Base-by-base conservation (phyloP, 2,329 filamentous ascomycete species). In the Arthroderma sp. region DNA sequence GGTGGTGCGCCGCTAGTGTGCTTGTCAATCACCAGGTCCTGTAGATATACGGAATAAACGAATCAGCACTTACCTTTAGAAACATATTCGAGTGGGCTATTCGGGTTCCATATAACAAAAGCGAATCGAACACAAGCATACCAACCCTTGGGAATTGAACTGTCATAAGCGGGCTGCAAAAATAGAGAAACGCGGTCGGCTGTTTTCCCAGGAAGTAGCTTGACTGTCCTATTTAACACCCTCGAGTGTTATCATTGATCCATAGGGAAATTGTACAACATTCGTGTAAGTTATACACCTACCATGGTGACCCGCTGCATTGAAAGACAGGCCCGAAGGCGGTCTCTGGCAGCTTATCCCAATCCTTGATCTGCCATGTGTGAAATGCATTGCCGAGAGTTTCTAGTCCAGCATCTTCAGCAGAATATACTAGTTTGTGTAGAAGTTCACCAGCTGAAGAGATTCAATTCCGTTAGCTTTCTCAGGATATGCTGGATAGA, bases 161-260 rank as follows among this genome's bases (percentile, higher is more conserved):
- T 62, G 29, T 86, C 83, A 66, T 85, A 94, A 38, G 86, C 91
- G 63, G 96, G 91, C 63, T 98, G 91, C 15, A 98, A 77, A 64
- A 96, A 98, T 62, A 98, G 86, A 4, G 91, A 96, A 40, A 83
- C 86, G 58, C 86, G 83, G 53, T 96, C 89, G 45, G 53, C 94
- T 88, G 63, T 98, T 98, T 43, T 91, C 91, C 81, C 87, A 0
- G 91, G 89, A 59, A 96, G 98, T 61, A 98, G 87, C 9, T 98
- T 75, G 55, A 96, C 82, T 57, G 88, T 83, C 91, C 83, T 88
- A 52, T 40, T 37, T 36, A 38, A 31, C 11, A 43, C 48, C 64
- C 52, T 8, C 10, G 11, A 4, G 4, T 45, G 22, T 40, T 5
- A 39, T 34, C 38, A n/a, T 30, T 5, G 8, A 7, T 2, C 8